These are phyloP conservation scores for Paraconiothyrium brasiliense DNA, from an alignment of 2,329 filamentous ascomycete genomes.

Conservation along the genomic window DNA sequence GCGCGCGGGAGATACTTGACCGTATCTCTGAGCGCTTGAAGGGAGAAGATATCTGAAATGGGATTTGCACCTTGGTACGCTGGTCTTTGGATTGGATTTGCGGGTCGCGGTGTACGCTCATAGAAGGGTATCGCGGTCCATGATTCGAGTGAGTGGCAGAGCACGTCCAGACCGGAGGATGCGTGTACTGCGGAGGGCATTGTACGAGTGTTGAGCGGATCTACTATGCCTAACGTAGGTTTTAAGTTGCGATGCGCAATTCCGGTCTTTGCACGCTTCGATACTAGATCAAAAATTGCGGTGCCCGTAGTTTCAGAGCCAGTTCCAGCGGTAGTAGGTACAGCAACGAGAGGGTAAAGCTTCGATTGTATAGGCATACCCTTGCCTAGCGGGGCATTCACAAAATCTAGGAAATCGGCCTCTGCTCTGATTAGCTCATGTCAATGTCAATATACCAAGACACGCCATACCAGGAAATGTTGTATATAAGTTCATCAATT, in stretches of 20 bases:
- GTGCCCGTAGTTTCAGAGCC: constrained; percentile 96
- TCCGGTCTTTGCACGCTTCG: constrained; percentile 91
- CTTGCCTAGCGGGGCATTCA: constrained; percentile 91
- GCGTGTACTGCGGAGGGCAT: constrained; percentile 97
- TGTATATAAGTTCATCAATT: constrained; percentile 97
- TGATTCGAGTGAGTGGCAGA: constrained; percentile 94
- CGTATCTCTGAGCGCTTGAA: constrained; percentile 82
- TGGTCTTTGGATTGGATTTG: constrained; percentile 88
- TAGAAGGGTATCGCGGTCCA: constrained; percentile 98
- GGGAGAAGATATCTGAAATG: constrained; percentile 95
- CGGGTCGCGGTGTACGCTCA: constrained; percentile 82
- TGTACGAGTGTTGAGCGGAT: constrained; percentile 88
- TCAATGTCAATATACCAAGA: background rate
- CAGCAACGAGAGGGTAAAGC: constrained; percentile 79
- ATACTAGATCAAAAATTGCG: constrained; percentile 94
- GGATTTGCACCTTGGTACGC: constrained; percentile 98
- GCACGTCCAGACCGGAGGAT: constrained; percentile 88
- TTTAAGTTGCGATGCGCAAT: constrained; percentile 96
- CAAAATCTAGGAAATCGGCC: constrained; percentile 95
- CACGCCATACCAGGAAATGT: constrained; percentile 69
- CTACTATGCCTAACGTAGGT: constrained; percentile 88
- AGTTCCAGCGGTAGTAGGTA: constrained; percentile 86
- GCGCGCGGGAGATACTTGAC: constrained; percentile 93
- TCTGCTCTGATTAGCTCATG: constrained; percentile 55
- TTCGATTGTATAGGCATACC: constrained; percentile 77